These are phyloP conservation scores for Glarea lozoyensis DNA, from an alignment of 495 filamentous ascomycete species.

Conservation along the genomic window DNA sequence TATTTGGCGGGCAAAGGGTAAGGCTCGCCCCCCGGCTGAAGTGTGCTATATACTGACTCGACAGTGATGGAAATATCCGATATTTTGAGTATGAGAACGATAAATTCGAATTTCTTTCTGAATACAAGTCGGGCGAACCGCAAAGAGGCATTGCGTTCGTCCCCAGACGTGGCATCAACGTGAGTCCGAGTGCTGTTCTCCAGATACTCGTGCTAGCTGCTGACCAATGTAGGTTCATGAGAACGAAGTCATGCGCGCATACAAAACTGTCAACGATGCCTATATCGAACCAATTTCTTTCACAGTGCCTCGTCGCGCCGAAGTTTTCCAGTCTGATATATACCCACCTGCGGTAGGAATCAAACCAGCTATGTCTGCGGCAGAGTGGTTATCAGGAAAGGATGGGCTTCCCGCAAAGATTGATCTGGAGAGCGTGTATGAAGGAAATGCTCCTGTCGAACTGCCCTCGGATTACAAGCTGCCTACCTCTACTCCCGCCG, in stretches of 20 bases:
- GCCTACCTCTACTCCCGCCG: constrained; percentile 31
- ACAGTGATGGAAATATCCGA: constrained; percentile 92
- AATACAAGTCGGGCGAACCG: constrained; percentile 91
- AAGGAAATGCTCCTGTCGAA: constrained; percentile 68
- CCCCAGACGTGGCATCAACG: constrained; percentile 89
- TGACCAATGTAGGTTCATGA: constrained; percentile 69
- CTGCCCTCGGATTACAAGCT: constrained; percentile 63
- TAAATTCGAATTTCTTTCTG: constrained; percentile 91
- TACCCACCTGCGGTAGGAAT: constrained; percentile 74
- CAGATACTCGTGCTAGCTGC: constrained; percentile 17
- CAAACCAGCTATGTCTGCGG: constrained; percentile 68
- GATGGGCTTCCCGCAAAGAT: constrained; percentile 80
- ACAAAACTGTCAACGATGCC: constrained; percentile 89
- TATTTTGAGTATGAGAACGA: constrained; percentile 97
- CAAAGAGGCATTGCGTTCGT: constrained; percentile 93
- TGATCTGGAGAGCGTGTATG: constrained; percentile 84
- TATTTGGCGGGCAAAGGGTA: constrained; percentile 96
- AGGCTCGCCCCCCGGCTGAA: constrained; percentile 22
- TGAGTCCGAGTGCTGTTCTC: constrained; percentile 26
- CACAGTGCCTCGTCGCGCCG: constrained; percentile 89
- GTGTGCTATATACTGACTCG: constrained; percentile 13
- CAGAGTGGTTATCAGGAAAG: constrained; percentile 83
- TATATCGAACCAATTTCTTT: constrained; percentile 97
- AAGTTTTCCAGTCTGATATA: constrained; percentile 96
- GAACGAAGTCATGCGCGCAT: constrained; percentile 91